A percentile compares a stretch with the other conserved stretches of the same genome.
Evolutionary conservation across 768 basidiomycete genomes (phyloP).

Genomic region (Boletus barrowsii): DNA sequence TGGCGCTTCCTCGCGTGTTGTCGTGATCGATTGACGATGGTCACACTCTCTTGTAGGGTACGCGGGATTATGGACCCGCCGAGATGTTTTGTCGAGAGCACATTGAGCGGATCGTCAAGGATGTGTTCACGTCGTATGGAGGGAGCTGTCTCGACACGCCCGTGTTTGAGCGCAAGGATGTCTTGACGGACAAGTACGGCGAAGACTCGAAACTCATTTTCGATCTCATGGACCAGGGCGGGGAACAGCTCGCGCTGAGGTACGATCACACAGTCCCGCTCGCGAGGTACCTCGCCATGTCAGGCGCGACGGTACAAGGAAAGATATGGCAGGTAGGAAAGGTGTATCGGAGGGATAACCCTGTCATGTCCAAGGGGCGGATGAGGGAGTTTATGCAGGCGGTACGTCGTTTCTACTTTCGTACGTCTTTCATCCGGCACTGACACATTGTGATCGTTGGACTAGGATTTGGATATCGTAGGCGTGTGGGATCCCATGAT

Average conservation of each 20-base stretch:
- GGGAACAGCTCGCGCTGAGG: constrained; percentile 89
- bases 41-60: constrained; percentile 56
- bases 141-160: constrained; percentile 95
- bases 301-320: constrained; percentile 70
- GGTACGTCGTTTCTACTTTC: constrained; percentile 39
- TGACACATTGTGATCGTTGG: not conserved
- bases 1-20: constrained; percentile 18
- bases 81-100: constrained; percentile 92
- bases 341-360: constrained; percentile 94
- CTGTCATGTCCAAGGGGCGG: constrained; percentile 95
- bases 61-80: constrained; percentile 87
- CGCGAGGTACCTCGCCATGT: constrained; percentile 94
- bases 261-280: constrained; percentile 98
- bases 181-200: constrained; percentile 94
- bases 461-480: constrained; percentile 91
- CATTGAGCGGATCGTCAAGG: constrained; percentile 85
- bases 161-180: constrained; percentile 96
- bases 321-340: constrained; percentile 99
- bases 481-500: constrained; percentile 96
- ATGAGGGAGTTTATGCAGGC: constrained; percentile 99
- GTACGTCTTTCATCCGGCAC: not conserved
- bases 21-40: constrained; percentile 9
- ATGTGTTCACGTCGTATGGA: constrained; percentile 85
- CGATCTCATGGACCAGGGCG: constrained; percentile 96
- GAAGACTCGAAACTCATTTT: constrained; percentile 98